phyloP scores from a whole-genome alignment of 2,329 filamentous ascomycete genomes.

The Neopestalotiopsis rosae region DNA sequence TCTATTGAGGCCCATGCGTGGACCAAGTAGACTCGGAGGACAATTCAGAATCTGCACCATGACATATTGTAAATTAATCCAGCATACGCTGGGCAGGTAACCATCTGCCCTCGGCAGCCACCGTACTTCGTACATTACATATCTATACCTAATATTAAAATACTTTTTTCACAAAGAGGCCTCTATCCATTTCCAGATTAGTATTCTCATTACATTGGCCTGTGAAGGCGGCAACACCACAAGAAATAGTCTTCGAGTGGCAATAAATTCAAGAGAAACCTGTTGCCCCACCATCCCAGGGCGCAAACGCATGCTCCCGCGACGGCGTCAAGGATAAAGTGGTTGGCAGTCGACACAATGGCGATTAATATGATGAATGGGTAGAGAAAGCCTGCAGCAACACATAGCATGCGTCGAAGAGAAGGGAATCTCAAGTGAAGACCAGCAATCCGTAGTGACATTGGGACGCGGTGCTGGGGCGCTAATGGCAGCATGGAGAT shows the following conservation, averaged over 20 bases:
- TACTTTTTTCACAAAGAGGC: neutral
- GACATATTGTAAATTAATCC: too few species aligned
- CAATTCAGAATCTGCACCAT: too few species aligned
- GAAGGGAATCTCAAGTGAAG: conserved; percentile 18
- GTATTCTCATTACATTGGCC: conserved; percentile 48
- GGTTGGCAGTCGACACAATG: conserved; percentile 75
- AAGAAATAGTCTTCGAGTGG: conserved; percentile 73
- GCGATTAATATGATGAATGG: conserved; percentile 69
- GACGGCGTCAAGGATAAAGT: conserved; percentile 74
- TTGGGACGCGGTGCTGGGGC: conserved; percentile 55
- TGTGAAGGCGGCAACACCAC: conserved; percentile 67
- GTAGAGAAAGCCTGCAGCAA: conserved; percentile 63
- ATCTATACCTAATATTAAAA: too few species aligned
- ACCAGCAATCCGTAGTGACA: conserved; percentile 33
- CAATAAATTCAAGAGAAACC: conserved; percentile 65
- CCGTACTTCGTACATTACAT: too few species aligned
- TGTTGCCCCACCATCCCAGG: conserved; percentile 65
- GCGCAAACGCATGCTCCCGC: conserved; percentile 70
- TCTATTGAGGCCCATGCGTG: too few species aligned
- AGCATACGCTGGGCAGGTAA: too few species aligned
- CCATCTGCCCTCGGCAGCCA: too few species aligned
- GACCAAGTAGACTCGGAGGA: too few species aligned
- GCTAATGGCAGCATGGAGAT: conserved; percentile 69
- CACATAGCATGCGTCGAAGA: conserved; percentile 46
- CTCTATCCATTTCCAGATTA: neutral